Base-by-base conservation (phyloP, 208 protist species). In the Strigomonas culicis region DNA sequence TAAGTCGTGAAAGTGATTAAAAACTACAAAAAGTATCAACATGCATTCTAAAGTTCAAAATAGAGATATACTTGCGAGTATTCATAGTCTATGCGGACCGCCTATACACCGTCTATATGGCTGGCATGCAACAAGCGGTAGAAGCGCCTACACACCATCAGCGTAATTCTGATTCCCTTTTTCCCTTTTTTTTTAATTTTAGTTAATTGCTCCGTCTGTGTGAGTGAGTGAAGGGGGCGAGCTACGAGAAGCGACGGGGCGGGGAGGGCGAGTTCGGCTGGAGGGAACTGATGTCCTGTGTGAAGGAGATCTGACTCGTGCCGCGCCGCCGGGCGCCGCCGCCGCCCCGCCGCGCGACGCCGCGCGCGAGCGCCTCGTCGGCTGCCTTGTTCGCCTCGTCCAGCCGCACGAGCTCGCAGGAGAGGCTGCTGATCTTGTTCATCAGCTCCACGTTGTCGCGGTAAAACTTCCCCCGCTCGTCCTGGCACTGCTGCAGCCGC, bases 391-490 rank as follows among this genome's bases (percentile, higher is more conserved):
- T 80, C 63, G 89, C 81, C 51, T 70, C 70, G 57, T 90, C 79
- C 10, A 80, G 69, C 69, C 75, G 70, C 50, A 73, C 67, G 25
- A 93, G 72, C 11, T 79, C 87, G 52, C 77, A 69, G 60, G 82
- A 62, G 4, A 93, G 75, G 13, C 77, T 78, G n/a, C 64, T 65
- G 22, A 90, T 65, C 41, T 73, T 79, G 24, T 60, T 63, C 13
- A 93, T 84, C 44, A 93, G 78, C 25, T 66, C 65, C 6, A 70
- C 56, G 70, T 90, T 93, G 63, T 93, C 82, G 0, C 58, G 31
- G 41, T 66, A 80, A 51, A 90, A 79, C 8, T 77, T 70, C 41
- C 88, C 82, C n/a, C 72, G 73, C 13, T 79, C 71, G 0, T 27
- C 56, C 32, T 77, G 64, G 24, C 46, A 44, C 59, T 76, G 13